A percentile compares a stretch with the other conserved stretches of the same genome.
Conservation (phyloP, 257 asterid genomes). For the Penstemon eatonii region DNA sequence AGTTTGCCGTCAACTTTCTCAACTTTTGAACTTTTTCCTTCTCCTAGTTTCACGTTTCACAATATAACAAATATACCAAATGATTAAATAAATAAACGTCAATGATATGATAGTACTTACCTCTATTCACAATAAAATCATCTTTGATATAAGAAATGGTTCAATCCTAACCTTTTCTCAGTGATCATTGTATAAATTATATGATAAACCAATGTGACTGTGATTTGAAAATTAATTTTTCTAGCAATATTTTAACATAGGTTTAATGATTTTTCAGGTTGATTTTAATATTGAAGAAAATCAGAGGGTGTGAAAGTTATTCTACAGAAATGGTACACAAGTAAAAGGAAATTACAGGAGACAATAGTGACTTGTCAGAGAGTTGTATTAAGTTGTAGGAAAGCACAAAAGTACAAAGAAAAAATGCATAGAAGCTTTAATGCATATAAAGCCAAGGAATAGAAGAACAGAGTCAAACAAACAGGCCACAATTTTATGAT, state of each 20-base stretch:
- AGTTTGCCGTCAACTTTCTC: constrained; percentile 17
- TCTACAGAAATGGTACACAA: constrained; percentile 13
- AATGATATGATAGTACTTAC: neutral
- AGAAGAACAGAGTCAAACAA: neutral
- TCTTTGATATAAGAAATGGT: too few relatives aligned
- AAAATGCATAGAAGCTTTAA: neutral
- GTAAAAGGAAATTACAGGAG: constrained; percentile 19
- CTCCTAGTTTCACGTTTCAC: too few relatives aligned
- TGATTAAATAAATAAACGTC: neutral
- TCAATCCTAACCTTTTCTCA: too few relatives aligned
- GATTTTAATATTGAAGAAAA: constrained; percentile 7
- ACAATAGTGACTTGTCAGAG: constrained; percentile 17
- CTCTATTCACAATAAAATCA: too few relatives aligned
- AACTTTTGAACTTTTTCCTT: neutral
- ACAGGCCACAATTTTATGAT: constrained; percentile 1
- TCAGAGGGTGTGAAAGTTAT: constrained; percentile 24
- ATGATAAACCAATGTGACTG: neutral
- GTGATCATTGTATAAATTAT: too few relatives aligned
- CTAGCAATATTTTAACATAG: neutral
- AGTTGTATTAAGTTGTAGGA: constrained; percentile 14
- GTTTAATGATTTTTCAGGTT: constrained; percentile 22
- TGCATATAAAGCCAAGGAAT: neutral
- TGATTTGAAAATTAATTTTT: neutral
- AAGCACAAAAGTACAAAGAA: neutral
- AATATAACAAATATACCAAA: too few relatives aligned